These are phyloP conservation scores for Coprinopsis cinerea DNA, from an alignment of 768 basidiomycete species.

Conservation along the genomic window DNA sequence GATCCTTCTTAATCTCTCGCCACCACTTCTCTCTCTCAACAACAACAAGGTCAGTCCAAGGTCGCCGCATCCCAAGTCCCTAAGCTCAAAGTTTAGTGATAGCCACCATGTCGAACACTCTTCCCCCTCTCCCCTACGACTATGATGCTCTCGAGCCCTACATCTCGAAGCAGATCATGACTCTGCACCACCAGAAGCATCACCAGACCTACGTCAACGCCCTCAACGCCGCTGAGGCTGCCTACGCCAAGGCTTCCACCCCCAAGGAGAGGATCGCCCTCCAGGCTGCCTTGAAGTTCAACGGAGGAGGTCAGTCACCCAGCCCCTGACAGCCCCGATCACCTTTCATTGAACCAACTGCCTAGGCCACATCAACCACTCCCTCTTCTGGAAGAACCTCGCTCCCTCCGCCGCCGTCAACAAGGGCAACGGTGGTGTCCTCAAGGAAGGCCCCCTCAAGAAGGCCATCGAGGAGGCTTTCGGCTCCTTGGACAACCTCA, in stretches of 20 bases:
- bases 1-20: background rate
- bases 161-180: slow-evolving; percentile 91
- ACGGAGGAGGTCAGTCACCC: slow-evolving; percentile 75
- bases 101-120: slow-evolving; percentile 29
- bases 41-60: background rate
- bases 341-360: slow-evolving; percentile 13
- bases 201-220: slow-evolving; percentile 93
- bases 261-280: slow-evolving; percentile 82
- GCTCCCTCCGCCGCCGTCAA: slow-evolving; percentile 51
- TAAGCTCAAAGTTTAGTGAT: background rate
- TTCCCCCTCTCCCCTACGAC: slow-evolving; percentile 69
- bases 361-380: slow-evolving; percentile 92
- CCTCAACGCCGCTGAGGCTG: slow-evolving; percentile 83
- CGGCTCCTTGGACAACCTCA: slow-evolving; percentile 65
- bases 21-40: background rate
- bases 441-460: slow-evolving; percentile 63
- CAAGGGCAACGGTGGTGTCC: slow-evolving; percentile 55
- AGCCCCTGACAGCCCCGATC: slow-evolving; percentile 4
- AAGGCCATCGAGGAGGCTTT: slow-evolving; percentile 55
- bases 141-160: slow-evolving; percentile 94
- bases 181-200: slow-evolving; percentile 90
- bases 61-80: no score
- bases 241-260: slow-evolving; percentile 58
- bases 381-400: slow-evolving; percentile 95
- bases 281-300: slow-evolving; percentile 91